A percentile compares a stretch with the other conserved stretches of the same genome.
phyloP scores from a whole-genome alignment of 148 eudicot species.

The Arctostaphylos glauca region DNA sequence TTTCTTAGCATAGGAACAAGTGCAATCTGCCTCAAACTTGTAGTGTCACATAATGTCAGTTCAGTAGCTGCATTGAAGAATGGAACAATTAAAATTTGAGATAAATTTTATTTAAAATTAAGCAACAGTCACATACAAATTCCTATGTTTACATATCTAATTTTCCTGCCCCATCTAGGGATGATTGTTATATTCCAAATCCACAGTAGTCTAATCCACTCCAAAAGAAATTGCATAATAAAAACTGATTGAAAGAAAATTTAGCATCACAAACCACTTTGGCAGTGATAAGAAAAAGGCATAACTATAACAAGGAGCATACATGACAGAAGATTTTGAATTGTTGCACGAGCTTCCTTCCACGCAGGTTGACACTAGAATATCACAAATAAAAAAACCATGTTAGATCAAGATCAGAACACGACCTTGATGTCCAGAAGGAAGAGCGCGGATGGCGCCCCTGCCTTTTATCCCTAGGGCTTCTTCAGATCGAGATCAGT shows the following conservation, averaged over 20 bases:
- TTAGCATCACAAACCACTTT: background rate
- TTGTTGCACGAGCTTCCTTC: conserved; percentile 92
- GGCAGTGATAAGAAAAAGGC: background rate
- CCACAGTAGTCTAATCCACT: background rate
- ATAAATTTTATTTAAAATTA: background rate
- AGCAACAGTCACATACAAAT: background rate
- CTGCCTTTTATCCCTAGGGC: too few species aligned
- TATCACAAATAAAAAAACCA: too few species aligned
- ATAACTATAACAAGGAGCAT: conserved; percentile 16
- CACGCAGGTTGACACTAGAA: conserved; percentile 22
- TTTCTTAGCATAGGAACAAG: conserved; percentile 62
- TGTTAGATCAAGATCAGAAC: too few species aligned
- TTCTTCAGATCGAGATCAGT: too few species aligned
- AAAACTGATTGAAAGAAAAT: background rate
- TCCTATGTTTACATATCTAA: background rate
- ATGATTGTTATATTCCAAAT: background rate
- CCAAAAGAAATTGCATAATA: background rate
- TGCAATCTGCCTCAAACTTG: conserved; percentile 59
- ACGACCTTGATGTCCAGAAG: too few species aligned
- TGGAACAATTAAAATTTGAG: background rate
- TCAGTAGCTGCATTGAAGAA: conserved; percentile 52
- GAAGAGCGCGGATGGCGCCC: too few species aligned
- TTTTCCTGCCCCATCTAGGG: background rate
- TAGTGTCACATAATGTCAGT: conserved; percentile 70
- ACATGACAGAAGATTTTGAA: conserved; percentile 87